A percentile compares a stretch with the other conserved stretches of the same genome.
phyloP scores from a whole-genome alignment of 2,329 filamentous ascomycete genomes.

The Fusarium penzigii region DNA sequence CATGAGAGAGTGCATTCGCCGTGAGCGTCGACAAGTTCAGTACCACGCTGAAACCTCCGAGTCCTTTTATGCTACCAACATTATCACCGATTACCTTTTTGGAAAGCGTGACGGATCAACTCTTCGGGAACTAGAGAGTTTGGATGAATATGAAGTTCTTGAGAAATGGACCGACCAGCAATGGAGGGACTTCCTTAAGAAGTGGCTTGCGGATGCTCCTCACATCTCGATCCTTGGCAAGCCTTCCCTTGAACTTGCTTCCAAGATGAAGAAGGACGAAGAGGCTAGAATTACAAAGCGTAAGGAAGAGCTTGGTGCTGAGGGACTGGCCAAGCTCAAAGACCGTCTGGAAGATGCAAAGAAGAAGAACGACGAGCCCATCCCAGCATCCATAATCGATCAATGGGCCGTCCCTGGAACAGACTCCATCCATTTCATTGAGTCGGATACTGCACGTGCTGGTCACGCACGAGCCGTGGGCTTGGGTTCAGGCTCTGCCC shows the following conservation, averaged over 20 bases:
- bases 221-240: constrained; percentile 88
- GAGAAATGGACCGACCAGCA: constrained; percentile 79
- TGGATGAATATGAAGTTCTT: constrained; percentile 66
- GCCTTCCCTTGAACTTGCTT: constrained; percentile 77
- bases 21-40: constrained; percentile 79
- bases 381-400: constrained; percentile 79
- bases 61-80: constrained; percentile 77
- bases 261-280: constrained; percentile 80
- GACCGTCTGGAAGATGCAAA: constrained; percentile 81
- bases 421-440: constrained; percentile 93
- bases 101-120: constrained; percentile 82
- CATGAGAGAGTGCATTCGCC: constrained; percentile 80
- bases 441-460: constrained; percentile 80
- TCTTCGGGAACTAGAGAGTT: constrained; percentile 58
- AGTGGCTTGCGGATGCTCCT: constrained; percentile 81
- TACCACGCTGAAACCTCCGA: constrained; percentile 81
- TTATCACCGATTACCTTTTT: constrained; percentile 92
- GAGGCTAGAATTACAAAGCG: constrained; percentile 75
- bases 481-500: constrained; percentile 65
- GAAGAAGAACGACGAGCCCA: constrained; percentile 82
- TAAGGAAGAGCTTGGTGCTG: constrained; percentile 76
- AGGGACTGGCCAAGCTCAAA: constrained; percentile 74
- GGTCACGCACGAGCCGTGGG: constrained; percentile 76
- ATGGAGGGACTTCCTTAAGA: constrained; percentile 80
- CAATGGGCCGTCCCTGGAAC: constrained; percentile 80